These are phyloP conservation scores for Gossypium thurberi DNA, from an alignment of 345 rosid genomes.

Conservation along the genomic window DNA sequence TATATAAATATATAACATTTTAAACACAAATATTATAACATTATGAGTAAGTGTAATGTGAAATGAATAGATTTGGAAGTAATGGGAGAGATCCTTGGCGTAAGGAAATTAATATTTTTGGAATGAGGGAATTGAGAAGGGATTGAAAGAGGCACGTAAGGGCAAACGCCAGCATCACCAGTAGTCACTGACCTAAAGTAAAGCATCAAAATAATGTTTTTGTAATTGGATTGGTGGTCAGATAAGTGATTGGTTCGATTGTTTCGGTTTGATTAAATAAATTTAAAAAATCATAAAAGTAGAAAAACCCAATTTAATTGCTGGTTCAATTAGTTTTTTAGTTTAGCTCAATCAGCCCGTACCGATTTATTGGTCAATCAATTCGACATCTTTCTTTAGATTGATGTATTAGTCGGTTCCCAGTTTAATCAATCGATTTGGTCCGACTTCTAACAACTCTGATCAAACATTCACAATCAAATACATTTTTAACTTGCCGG, in stretches of 20 bases:
- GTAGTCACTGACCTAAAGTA: not conserved
- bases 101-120: not conserved
- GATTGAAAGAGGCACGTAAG: conserved; percentile 2
- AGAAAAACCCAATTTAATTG: no score
- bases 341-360: no score
- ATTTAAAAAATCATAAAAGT: no score
- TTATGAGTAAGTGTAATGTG: not conserved
- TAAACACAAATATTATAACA: not conserved
- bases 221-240: no score
- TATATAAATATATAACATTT: no score
- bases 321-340: no score
- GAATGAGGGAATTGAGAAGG: not conserved
- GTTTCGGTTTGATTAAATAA: no score
- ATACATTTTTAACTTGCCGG: not conserved
- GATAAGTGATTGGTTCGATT: no score
- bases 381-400: no score
- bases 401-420: accelerated
- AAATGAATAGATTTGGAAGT: not conserved
- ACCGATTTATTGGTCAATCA: no score
- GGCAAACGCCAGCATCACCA: not conserved
- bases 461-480: not conserved
- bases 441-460: no score
- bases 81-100: conserved; percentile 8
- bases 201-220: not conserved
- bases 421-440: no score